These are phyloP conservation scores for Magnaporthiopsis poae DNA, from an alignment of 2,329 filamentous ascomycete genomes.

Conservation along the genomic window DNA sequence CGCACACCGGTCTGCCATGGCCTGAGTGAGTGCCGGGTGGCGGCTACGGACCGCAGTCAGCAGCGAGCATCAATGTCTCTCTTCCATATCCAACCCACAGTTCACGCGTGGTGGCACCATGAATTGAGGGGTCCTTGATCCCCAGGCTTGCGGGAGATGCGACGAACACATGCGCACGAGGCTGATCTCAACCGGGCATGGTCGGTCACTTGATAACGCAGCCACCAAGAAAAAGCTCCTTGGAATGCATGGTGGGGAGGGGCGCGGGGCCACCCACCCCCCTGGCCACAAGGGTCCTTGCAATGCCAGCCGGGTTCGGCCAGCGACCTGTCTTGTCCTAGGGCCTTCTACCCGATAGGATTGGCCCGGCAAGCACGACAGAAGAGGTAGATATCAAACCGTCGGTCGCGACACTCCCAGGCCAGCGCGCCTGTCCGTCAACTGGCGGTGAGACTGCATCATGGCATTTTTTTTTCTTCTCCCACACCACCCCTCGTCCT, in stretches of 20 bases:
- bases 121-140: background rate
- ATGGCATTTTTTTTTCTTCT: background rate
- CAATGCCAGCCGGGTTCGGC: background rate
- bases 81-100: background rate
- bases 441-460: background rate
- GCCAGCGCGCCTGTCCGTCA: background rate
- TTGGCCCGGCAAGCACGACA: background rate
- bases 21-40: background rate
- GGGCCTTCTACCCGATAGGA: background rate
- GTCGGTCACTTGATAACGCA: background rate
- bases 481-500: background rate
- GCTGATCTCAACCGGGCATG: background rate
- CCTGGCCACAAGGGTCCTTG: background rate
- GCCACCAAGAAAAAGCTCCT: background rate
- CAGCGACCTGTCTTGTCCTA: background rate
- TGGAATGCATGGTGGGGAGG: background rate
- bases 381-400: background rate
- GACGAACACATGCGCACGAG: slow-evolving; percentile 4
- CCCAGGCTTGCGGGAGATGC: background rate
- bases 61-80: background rate
- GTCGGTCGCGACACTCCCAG: background rate
- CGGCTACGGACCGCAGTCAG: background rate
- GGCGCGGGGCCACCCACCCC: too few relatives aligned
- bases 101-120: background rate
- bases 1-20: background rate